Base-by-base conservation (phyloP, 805 yeast species). In the Ogataea populi-albae region DNA sequence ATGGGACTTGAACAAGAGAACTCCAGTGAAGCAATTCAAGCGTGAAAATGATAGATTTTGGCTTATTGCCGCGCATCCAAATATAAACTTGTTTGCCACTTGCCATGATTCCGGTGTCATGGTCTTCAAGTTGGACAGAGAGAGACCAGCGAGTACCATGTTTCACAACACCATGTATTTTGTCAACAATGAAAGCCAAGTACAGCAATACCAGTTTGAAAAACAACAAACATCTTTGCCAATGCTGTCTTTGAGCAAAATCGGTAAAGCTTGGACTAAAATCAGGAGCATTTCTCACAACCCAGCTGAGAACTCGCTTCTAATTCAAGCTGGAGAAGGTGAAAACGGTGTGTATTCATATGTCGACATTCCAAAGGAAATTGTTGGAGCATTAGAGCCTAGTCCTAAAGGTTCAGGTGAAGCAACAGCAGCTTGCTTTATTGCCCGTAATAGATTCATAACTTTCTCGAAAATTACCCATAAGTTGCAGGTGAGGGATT, bases 51-150 rank as follows among this genome's bases (percentile, higher is more conserved):
- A 91, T 60, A 77, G 97, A 63, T 89, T 93, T 65, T 93, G 98
- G 98, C 69, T 86, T 50, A 70, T 91, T 46, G 81, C 89, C 12
- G 74, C 86, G 30, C 99, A 93, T 61, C 97, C 97, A 41, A 68
- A 72, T 30, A 82, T 91, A 62, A 93, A 93, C 62, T 72, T 93
- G 55, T 88, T 93, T 67, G 98, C 96, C 37, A 83, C 96, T 20
- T 91, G 95, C 52, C 98, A 91, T 64, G 98, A 94, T 63, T 74
- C 88, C 11, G 99, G 99, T 61, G 94, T 88, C 20, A 89, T 89
- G 95, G 95, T 93, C 32, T 94, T 93, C 76, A 93, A 93, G 66
- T 73, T 93, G 43, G 96, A 87, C 61, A 84, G 98, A 60, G 99
- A 93, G 70, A 81, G 98, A 62, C 98, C 98, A 10, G 95, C 96